phyloP scores from a whole-genome alignment of 345 rosid species.

The Toxicodendron radicans region DNA sequence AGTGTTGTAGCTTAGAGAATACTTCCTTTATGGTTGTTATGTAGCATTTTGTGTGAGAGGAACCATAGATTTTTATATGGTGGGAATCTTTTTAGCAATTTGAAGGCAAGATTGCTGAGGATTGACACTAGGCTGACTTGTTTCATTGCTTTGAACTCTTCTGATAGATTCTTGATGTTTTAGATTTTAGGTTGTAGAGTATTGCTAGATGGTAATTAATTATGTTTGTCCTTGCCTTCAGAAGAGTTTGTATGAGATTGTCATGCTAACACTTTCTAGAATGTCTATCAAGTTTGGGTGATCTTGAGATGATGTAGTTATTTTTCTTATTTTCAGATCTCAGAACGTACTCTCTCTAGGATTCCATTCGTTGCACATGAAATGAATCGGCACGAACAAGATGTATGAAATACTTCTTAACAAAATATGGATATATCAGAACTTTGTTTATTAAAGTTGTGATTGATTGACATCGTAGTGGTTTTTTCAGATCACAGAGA shows the following conservation, averaged over 20 bases:
- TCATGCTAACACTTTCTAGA: neutral
- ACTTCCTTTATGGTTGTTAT: no score
- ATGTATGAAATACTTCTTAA: slow-evolving; percentile 44
- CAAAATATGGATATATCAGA: neutral
- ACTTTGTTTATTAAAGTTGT: neutral
- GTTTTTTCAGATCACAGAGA: slow-evolving; percentile 64
- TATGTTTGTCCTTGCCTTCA: neutral
- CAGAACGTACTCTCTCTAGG: slow-evolving; percentile 50
- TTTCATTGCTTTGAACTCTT: no score
- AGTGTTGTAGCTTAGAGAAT: no score
- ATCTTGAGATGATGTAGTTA: neutral
- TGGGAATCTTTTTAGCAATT: no score
- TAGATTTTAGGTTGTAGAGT: neutral
- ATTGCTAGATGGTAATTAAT: neutral
- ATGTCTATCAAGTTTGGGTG: slow-evolving; percentile 1
- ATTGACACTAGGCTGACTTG: no score
- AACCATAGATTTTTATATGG: no score
- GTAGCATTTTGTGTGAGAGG: no score
- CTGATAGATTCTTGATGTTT: no score
- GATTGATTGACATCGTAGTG: slow-evolving; percentile 9
- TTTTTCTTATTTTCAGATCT: slow-evolving; percentile 48
- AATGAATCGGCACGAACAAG: slow-evolving; percentile 78
- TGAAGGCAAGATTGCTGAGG: no score
- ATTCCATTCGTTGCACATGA: slow-evolving; percentile 75
- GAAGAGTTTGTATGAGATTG: neutral